Conservation (phyloP, 345 rosid genomes). For the Triadica sebifera region DNA sequence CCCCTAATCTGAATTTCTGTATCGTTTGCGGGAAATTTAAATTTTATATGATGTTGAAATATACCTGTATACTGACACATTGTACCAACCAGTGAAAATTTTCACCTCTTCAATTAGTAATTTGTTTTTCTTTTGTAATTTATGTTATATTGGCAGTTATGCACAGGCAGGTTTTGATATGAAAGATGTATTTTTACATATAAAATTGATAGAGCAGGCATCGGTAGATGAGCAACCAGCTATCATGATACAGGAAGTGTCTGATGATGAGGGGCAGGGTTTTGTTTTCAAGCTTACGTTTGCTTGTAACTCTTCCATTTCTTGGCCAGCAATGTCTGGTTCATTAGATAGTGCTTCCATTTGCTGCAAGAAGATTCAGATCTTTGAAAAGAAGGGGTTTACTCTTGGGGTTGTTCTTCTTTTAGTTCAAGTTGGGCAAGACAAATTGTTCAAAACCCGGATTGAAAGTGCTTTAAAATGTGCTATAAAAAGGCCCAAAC, state of each 20-base stretch:
- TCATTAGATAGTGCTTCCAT: conserved; percentile 77
- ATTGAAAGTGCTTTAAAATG: conserved; percentile 71
- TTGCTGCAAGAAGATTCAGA: conserved; percentile 79
- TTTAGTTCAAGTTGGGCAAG: conserved; percentile 60
- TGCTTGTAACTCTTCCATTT: conserved; percentile 71
- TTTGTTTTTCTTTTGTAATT: not conserved
- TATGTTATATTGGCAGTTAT: conserved; percentile 50
- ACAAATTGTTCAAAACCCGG: conserved; percentile 52
- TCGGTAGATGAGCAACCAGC: conserved; percentile 74
- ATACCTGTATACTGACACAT: too few relatives aligned
- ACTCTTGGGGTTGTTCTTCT: conserved; percentile 75
- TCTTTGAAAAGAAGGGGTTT: conserved; percentile 90
- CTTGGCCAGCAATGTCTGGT: conserved; percentile 78
- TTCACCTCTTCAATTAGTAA: not conserved
- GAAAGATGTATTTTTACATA: conserved; percentile 90
- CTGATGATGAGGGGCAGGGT: conserved; percentile 56
- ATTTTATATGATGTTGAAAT: too few relatives aligned
- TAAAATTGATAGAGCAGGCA: conserved; percentile 93
- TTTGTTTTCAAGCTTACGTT: conserved; percentile 67
- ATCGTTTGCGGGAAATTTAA: conserved; percentile 4
- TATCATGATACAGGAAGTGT: conserved; percentile 64
- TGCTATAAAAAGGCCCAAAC: conserved; percentile 65
- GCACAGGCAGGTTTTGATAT: conserved; percentile 88
- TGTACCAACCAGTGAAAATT: too few relatives aligned
- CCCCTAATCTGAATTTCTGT: conserved; percentile 3